Base-by-base conservation (phyloP, 1,139 yeast species). In the Trichomonascaceae sp. region DNA sequence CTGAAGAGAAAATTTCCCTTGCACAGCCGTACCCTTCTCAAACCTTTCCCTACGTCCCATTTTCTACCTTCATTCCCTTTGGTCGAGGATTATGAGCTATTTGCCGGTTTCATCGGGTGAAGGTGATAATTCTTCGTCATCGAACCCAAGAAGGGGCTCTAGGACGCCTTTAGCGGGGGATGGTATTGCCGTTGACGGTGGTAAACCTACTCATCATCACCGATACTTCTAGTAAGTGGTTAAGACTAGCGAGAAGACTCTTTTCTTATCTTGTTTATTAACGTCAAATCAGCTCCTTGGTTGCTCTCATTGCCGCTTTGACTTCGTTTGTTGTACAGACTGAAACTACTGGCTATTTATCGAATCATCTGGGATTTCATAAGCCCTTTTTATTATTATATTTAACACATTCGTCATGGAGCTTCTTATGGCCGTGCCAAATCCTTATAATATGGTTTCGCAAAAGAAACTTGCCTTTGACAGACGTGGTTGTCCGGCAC, bases 321-420 rank as follows among this genome's bases (percentile, higher is more conserved):
- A 62, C 80, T 5, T 67, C 89, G 7, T 89, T 88, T 69, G 90
- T 88, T 1, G 66, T 78, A 8, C 96, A 88, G 66, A 88, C 96
- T 0, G 96, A 88, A 68, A 74, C 84, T 58, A 88, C 96, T 1
- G 81, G 90, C 3, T 84, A 83, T 56, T 77, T 88, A 6, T 86
- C 88, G 63, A 73, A 76, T 43, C 68, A 74, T 3, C 67, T 76
- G 20, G 79, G 77, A 8, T 87, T 83, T 66, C 70, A 78, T 55
- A 93, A 87, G 65, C 96, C 96, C 0, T 75, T 87, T 19, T 70
- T 87, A 39, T 72, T 86, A 56, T 70, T 88, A 51, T 74, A 80
- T 56, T 72, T 87, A 8, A 89, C 96, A 0, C 96, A 88, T 65
- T 87, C 91, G 1, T 79, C 85, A 15, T 87, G 95, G 96, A 75